These are phyloP conservation scores for Paulownia fortunei DNA, from an alignment of 257 asterid species.

Conservation along the genomic window DNA sequence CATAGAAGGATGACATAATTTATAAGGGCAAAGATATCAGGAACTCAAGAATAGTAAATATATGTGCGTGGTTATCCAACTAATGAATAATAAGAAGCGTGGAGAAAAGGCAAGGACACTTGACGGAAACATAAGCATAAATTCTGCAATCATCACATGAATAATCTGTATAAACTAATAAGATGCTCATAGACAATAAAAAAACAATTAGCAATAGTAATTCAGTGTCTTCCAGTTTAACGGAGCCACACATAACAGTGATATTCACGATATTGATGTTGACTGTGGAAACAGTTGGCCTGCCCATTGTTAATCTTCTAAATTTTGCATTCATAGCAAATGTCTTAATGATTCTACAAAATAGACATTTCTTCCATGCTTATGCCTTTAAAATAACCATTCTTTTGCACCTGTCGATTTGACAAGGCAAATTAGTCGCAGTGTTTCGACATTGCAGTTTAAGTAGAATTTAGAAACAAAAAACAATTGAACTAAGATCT, in stretches of 20 bases:
- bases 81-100: neutral
- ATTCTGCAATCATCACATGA: constrained; percentile 5
- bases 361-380: neutral
- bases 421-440: constrained; percentile 2
- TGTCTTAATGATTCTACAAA: neutral
- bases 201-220: too few relatives aligned
- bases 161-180: constrained; percentile 2
- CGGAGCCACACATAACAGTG: neutral
- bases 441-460: neutral
- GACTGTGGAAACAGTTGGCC: neutral
- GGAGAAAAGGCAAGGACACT: neutral
- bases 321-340: neutral
- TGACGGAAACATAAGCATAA: neutral
- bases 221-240: neutral
- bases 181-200: neutral
- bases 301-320: neutral
- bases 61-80: constrained; percentile 1
- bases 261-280: neutral
- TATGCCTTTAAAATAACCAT: neutral
- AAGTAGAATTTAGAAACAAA: neutral
- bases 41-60: constrained; percentile 19
- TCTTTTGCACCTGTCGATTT: constrained; percentile 1
- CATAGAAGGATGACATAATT: neutral
- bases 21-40: neutral
- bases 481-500: neutral